Percentiles rank a stretch among this genome's conserved stretches.
Evolutionary conservation across 2,329 filamentous ascomycete species (phyloP).

Genomic region (Alternaria conjuncta): DNA sequence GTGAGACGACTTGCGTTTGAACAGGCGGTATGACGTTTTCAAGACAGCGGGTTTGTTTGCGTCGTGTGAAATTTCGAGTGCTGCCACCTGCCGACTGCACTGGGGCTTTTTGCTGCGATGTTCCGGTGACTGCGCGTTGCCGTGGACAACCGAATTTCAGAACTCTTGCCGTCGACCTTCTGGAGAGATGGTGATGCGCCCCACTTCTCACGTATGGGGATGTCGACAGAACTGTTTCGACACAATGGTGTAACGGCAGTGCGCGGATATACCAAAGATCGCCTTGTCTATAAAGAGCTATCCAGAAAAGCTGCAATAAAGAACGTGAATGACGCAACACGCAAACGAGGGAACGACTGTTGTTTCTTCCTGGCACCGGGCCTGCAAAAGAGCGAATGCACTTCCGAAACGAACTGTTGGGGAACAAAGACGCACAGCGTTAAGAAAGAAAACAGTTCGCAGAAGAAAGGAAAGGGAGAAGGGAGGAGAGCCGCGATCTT

Average conservation of each 20-base stretch:
- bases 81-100: conserved; percentile 12
- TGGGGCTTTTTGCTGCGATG: conserved; percentile 12
- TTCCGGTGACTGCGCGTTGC: conserved; percentile 21
- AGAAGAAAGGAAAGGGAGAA: conserved; percentile 11
- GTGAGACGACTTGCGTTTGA: conserved; percentile 38
- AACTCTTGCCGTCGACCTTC: background rate
- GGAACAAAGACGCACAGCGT: conserved; percentile 38
- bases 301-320: conserved; percentile 32
- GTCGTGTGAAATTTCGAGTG: conserved; percentile 26
- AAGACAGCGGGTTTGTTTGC: conserved; percentile 37
- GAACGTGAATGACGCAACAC: conserved; percentile 31
- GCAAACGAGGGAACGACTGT: conserved; percentile 24
- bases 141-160: conserved; percentile 12
- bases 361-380: conserved; percentile 28
- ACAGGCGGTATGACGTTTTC: conserved; percentile 21
- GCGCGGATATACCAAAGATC: conserved; percentile 25
- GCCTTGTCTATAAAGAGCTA: conserved; percentile 8
- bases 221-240: background rate
- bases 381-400: conserved; percentile 37
- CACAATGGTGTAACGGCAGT: conserved; percentile 1
- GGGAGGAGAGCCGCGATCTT: conserved; percentile 19
- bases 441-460: conserved; percentile 21
- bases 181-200: background rate
- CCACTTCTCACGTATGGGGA: background rate
- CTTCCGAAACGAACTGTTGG: conserved; percentile 17